Percentiles rank a stretch among this genome's conserved stretches.
Conservation (phyloP, 2,329 filamentous ascomycete genomes). For the Cladosporium sp. region DNA sequence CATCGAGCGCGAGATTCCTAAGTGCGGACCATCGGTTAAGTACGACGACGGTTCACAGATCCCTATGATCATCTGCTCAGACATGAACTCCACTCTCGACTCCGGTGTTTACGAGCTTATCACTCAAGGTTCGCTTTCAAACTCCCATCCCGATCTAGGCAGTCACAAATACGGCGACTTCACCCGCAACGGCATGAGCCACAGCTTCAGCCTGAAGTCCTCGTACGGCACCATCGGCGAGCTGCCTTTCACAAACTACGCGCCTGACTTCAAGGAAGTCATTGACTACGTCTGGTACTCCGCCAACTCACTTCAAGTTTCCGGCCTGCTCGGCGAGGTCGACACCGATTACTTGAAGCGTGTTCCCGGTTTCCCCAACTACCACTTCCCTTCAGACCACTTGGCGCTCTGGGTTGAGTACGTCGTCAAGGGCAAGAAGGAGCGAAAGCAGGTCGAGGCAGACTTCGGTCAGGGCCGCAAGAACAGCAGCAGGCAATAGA, state of each 20-base stretch:
- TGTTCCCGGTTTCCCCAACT: slow-evolving; percentile 89
- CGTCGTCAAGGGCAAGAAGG: slow-evolving; percentile 82
- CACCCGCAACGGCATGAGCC: slow-evolving; percentile 85
- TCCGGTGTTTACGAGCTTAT: slow-evolving; percentile 92
- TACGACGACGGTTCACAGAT: slow-evolving; percentile 86
- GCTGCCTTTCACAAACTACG: slow-evolving; percentile 94
- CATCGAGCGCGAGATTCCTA: slow-evolving; percentile 50
- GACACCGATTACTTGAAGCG: slow-evolving; percentile 81
- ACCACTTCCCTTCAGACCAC: slow-evolving; percentile 92
- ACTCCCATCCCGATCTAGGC: slow-evolving; percentile 76
- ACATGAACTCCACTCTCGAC: slow-evolving; percentile 87
- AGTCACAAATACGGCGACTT: slow-evolving; percentile 89
- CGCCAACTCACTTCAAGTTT: slow-evolving; percentile 81
- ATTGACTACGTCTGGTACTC: slow-evolving; percentile 99
- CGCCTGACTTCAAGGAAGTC: slow-evolving; percentile 84
- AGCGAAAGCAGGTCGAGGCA: slow-evolving; percentile 46
- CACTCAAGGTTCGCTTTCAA: slow-evolving; percentile 73
- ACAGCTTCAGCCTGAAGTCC: slow-evolving; percentile 91
- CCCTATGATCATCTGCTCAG: slow-evolving; percentile 85
- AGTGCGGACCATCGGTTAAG: slow-evolving; percentile 77
- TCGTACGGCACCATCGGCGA: slow-evolving; percentile 84
- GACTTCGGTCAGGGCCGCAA: slow-evolving; percentile 33
- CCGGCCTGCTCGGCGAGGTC: slow-evolving; percentile 80
- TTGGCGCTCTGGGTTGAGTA: slow-evolving; percentile 88
- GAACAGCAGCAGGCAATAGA: slow-evolving; percentile 14